Evolutionary conservation across 2,329 filamentous ascomycete genomes (phyloP), one percentile per base, ranked within the genome.

Genomic region (Penicillium digitatum): DNA sequence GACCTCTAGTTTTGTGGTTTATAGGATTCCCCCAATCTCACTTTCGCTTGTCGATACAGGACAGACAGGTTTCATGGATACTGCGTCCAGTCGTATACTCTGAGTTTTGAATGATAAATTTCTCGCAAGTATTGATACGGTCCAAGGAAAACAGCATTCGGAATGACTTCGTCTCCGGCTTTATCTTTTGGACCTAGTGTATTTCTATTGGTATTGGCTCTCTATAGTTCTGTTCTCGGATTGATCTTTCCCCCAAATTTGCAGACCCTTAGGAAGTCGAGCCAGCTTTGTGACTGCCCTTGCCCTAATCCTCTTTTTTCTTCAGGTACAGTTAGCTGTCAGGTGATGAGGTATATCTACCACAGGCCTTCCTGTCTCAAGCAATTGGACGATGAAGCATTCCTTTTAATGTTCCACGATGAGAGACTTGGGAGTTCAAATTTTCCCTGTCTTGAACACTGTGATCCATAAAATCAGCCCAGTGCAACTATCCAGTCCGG

Each of bases 251-350:
- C 4, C 9, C 16, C 8, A 34, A 34, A n/a, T 34, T 34, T 10
- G 4, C 16, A 2, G 16, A n/a, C n/a, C 3, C 18, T 10, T 18
- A 11, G n/a, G 16, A 35, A 35, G 9, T 22, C 24, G 20, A 39
- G 20, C 3, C 6, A 14, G 20, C 7, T 39, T 8, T 24, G 20
- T 0, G 12, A 10, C 24, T 42, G 8, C 11, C 22, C 42, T 45
- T 31, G n/a, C 42, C 42, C 42, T 45, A 45, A 46, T 46, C 22
- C 29, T 12, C 18, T 9, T 34, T 46, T 34, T 34, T 7, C 12
- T 12, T 24, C 18, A 24, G 27, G 27, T 29, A 24, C 38, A 40
- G 8, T 14, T n/a, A 26, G 14, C 14, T 22, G 43, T 46, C 43
- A 24, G 20, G 44, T 45, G 43, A 45, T 12, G 3, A 22, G 27